phyloP scores from a whole-genome alignment of 2,329 filamentous ascomycete genomes.

The Fusarium ambrosium region DNA sequence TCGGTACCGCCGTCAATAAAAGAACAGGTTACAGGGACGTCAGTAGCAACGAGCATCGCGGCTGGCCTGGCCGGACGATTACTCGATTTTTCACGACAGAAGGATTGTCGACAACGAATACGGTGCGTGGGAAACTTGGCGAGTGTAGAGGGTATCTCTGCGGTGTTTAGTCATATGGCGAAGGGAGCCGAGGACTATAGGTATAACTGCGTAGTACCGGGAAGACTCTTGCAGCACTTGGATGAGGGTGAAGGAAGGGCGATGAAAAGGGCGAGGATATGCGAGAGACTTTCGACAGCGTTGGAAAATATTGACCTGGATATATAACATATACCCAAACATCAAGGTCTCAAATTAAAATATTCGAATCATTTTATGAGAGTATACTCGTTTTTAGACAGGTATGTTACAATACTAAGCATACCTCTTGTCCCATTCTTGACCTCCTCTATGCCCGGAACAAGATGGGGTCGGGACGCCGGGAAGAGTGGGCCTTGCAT shows the following conservation, averaged over 20 bases:
- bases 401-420: background rate
- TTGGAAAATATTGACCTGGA: constrained; percentile 25
- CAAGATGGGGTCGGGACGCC: background rate
- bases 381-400: background rate
- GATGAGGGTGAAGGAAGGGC: background rate
- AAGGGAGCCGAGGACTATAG: constrained; percentile 11
- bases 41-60: constrained; percentile 13
- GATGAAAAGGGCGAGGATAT: constrained; percentile 15
- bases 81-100: constrained; percentile 24
- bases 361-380: background rate
- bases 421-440: background rate
- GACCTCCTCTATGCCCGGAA: background rate
- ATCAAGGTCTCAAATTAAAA: background rate
- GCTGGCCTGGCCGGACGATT: constrained; percentile 15
- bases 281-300: constrained; percentile 3
- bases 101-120: constrained; percentile 2
- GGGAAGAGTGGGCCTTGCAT: background rate
- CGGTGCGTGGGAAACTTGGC: background rate
- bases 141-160: constrained; percentile 16
- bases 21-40: constrained; percentile 9
- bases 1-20: background rate
- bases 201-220: constrained; percentile 18
- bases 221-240: constrained; percentile 14
- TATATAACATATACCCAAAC: background rate
- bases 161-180: constrained; percentile 12